These are phyloP conservation scores for Pseudofabraea citricarpa DNA, from an alignment of 2,329 filamentous ascomycete genomes.

Conservation along the genomic window DNA sequence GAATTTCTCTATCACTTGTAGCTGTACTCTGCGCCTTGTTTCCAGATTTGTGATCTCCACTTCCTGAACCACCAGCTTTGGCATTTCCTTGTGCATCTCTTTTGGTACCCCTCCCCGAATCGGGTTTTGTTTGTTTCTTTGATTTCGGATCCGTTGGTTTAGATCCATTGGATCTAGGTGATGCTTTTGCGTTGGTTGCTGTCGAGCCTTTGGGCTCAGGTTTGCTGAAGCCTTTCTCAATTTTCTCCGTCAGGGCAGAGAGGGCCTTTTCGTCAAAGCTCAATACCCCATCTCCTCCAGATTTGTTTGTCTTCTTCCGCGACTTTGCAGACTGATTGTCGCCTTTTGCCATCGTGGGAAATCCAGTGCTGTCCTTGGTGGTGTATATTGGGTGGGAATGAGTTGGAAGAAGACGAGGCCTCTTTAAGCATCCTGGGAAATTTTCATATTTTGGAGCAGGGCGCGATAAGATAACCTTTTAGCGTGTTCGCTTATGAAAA, in stretches of 20 bases:
- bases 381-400: no score
- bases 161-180: conserved; percentile 1
- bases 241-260: conserved; percentile 49
- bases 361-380: no score
- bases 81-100: conserved; percentile 26
- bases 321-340: conserved; percentile 14
- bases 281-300: conserved; percentile 23
- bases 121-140: conserved; percentile 1
- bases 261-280: conserved; percentile 47
- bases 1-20: conserved; percentile 26
- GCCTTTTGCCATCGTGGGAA: conserved; percentile 19
- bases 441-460: no score
- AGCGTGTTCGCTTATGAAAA: no score
- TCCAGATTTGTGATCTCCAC: no score
- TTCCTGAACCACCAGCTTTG: conserved; percentile 19
- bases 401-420: no score
- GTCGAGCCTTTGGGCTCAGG: conserved; percentile 24
- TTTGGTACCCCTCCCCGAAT: conserved; percentile 29
- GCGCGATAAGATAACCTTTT: no score
- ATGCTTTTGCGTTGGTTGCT: conserved; percentile 22
- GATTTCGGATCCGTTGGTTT: conserved; percentile 5
- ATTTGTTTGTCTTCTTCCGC: conserved; percentile 13
- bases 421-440: no score
- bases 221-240: conserved; percentile 46
- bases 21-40: conserved; percentile 7